These are phyloP conservation scores for Tolypocladium sp. DNA, from an alignment of 2,329 filamentous ascomycete species.

Conservation along the genomic window DNA sequence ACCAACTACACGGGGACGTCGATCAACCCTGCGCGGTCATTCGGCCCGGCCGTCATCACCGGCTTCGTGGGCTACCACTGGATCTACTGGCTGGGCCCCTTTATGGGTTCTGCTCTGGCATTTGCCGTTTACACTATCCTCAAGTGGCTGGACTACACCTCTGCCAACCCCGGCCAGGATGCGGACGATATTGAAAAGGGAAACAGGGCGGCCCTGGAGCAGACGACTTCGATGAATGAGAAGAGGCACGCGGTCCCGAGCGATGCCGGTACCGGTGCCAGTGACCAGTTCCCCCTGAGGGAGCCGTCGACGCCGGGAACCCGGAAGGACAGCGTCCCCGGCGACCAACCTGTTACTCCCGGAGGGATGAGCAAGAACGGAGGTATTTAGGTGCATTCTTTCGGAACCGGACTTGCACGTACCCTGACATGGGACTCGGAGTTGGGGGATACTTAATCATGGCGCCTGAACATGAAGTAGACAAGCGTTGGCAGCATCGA, in stretches of 20 bases:
- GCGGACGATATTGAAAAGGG: constrained; percentile 20
- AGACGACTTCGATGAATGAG: background rate
- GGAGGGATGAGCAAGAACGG: background rate
- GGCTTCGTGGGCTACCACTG: constrained; percentile 38
- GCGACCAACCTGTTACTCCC: background rate
- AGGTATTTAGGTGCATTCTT: background rate
- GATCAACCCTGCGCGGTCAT: constrained; percentile 41
- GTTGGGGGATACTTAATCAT: background rate
- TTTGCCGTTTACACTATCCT: constrained; percentile 40
- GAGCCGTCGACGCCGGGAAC: background rate
- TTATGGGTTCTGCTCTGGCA: constrained; percentile 38
- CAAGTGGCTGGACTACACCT: constrained; percentile 42
- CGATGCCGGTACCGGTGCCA: background rate
- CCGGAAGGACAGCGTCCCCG: background rate
- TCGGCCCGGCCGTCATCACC: constrained; percentile 36
- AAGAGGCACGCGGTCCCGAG: background rate
- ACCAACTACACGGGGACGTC: constrained; percentile 38
- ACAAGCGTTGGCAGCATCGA: background rate
- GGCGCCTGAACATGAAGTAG: background rate
- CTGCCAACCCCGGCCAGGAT: constrained; percentile 40
- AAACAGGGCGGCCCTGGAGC: background rate
- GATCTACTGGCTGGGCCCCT: constrained; percentile 47
- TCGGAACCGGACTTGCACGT: background rate
- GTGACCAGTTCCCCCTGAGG: background rate
- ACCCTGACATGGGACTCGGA: background rate